Evolutionary conservation across 805 yeast species (phyloP).

Genomic region (Soucietia sequanensis): DNA sequence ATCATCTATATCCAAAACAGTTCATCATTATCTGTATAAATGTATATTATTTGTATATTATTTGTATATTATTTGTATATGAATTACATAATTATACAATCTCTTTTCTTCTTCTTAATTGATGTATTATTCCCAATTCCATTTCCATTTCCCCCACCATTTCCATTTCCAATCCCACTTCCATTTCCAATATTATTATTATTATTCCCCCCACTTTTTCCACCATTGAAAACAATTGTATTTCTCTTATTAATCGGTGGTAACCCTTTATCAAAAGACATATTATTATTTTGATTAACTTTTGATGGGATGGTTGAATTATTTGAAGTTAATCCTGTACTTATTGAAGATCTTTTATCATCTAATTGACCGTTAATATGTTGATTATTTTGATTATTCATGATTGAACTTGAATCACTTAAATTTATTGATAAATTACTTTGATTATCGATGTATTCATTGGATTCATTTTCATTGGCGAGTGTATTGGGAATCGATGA

Average conservation of each 20-base stretch:
- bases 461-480: too few species aligned
- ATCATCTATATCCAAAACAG: too few species aligned
- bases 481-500: background rate
- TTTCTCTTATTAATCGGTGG: background rate
- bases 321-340: slow-evolving; percentile 1
- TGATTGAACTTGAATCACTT: background rate
- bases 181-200: background rate
- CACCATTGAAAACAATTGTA: background rate
- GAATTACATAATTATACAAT: slow-evolving; percentile 29
- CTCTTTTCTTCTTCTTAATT: slow-evolving; percentile 24
- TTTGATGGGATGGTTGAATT: background rate
- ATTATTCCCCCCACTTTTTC: too few species aligned
- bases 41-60: too few species aligned
- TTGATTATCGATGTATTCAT: background rate
- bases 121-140: background rate
- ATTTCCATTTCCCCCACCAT: too few species aligned
- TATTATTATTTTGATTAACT: background rate
- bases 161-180: too few species aligned
- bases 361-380: background rate
- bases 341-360: background rate
- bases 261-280: background rate
- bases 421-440: background rate
- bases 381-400: too few species aligned
- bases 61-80: too few species aligned
- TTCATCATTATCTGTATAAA: too few species aligned